Conservation (phyloP, 2,329 filamentous ascomycete genomes). For the Aspergillus sclerotialis region DNA sequence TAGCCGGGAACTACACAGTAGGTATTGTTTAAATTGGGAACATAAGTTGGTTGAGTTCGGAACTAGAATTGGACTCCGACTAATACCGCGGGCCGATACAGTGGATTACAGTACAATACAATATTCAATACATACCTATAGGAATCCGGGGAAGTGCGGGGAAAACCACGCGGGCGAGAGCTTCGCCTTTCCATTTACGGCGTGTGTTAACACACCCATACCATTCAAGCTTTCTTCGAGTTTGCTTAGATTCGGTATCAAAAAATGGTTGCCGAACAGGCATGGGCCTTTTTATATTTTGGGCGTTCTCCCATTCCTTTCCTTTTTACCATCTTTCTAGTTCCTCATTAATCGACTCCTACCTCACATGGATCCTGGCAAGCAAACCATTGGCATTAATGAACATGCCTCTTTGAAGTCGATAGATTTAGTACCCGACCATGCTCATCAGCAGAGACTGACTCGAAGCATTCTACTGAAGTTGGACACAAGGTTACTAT, state of each 20-base stretch:
- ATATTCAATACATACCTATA: too few relatives aligned
- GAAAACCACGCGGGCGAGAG: too few relatives aligned
- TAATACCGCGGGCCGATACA: too few relatives aligned
- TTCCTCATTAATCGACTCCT: not conserved
- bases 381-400: constrained; percentile 11
- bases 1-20: not conserved
- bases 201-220: too few relatives aligned
- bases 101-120: too few relatives aligned
- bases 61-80: too few relatives aligned
- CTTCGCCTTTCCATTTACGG: too few relatives aligned
- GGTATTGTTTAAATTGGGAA: too few relatives aligned
- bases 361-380: constrained; percentile 12
- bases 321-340: not conserved
- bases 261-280: constrained; percentile 7
- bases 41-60: too few relatives aligned
- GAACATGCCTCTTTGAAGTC: constrained; percentile 14
- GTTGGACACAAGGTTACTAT: constrained; percentile 44
- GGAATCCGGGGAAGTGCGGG: too few relatives aligned
- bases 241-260: constrained; percentile 2
- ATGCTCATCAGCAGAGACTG: constrained; percentile 20
- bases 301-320: not conserved
- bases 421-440: constrained; percentile 8
- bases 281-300: not conserved
- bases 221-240: too few relatives aligned
- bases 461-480: constrained; percentile 46